Evolutionary conservation across 1,284 basidiomycete genomes (phyloP), one percentile per base, ranked within the genome.

Genomic region (Apiotrichum siamense): DNA sequence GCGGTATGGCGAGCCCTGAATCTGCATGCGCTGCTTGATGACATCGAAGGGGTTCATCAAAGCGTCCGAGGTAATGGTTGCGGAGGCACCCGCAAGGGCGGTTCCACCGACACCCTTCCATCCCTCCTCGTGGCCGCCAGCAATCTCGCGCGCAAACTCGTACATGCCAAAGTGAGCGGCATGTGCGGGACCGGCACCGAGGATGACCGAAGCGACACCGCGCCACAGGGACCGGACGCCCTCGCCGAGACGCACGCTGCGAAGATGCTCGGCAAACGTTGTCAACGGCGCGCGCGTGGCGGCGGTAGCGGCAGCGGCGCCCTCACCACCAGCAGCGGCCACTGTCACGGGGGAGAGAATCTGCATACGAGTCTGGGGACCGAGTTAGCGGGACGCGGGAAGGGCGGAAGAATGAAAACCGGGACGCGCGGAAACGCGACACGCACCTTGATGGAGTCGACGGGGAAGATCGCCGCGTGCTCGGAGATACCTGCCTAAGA

Each of bases 21-120:
- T 80, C 76, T 98, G 94, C 96, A 98, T 97, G 47, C 94, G 84
- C 78, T 98, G 94, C 77, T 98, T 98, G 77, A 98, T 90, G 60
- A 98, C 94, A 76, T 99, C 96, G 70, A 99, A 99, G 4, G 96
- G 96, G 75, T 98, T 99, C 96, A 99, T 99, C 54, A 98, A 79
- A 9, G 94, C 94, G 77, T 99, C 96, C 52, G 87, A 87, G 3
- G 91, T 88, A 63, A 96, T 88, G 20, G 94, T 97, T 0, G 96
- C 96, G 1, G 86, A 83, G 47, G 92, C 94, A 60, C 96, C 96
- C 25, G 96, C 96, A 24, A 94, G 67, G 18, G 93, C 93, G 87
- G 73, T 75, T 2, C 70, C 72, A 5, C 56, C 67, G 1, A 72
- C 69, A 21, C 70, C 73, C 38, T 56, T 54, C 66, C 69, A 65